Conservation (phyloP, 495 filamentous ascomycete species). For the Oleoguttula mirabilis region DNA sequence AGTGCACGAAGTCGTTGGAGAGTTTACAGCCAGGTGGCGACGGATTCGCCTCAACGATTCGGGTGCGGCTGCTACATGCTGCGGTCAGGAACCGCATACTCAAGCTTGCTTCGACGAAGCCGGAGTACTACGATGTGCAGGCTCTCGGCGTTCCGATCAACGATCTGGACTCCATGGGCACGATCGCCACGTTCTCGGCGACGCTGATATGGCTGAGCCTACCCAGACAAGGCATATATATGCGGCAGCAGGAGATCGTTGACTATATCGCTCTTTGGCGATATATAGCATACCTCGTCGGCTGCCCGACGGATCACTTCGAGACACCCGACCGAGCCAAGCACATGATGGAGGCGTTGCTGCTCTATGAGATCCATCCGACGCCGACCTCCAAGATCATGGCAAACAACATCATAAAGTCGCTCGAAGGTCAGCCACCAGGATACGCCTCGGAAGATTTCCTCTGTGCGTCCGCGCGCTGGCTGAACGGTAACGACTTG, state of each 20-base stretch:
- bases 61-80: constrained; percentile 65
- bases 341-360: constrained; percentile 51
- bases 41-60: constrained; percentile 54
- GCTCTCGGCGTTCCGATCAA: constrained; percentile 57
- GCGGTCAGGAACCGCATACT: constrained; percentile 56
- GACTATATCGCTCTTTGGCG: constrained; percentile 72
- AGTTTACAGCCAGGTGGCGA: constrained; percentile 57
- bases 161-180: constrained; percentile 60
- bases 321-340: constrained; percentile 41
- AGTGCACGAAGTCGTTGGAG: constrained; percentile 52
- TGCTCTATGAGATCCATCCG: constrained; percentile 52
- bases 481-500: constrained; percentile 56
- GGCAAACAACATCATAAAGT: constrained; percentile 62
- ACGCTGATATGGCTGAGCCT: constrained; percentile 55
- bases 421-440: constrained; percentile 50
- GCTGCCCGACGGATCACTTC: constrained; percentile 49
- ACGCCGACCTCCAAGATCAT: constrained; percentile 47
- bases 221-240: constrained; percentile 59
- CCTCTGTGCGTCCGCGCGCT: constrained; percentile 51
- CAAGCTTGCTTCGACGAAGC: constrained; percentile 39
- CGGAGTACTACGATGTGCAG: constrained; percentile 51
- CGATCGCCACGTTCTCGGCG: constrained; percentile 56
- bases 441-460: constrained; percentile 45
- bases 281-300: constrained; percentile 59
- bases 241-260: constrained; percentile 45